Evolutionary conservation across 192 early-diverging fungal species (phyloP).

Genomic region (Chytriomyces sp.): DNA sequence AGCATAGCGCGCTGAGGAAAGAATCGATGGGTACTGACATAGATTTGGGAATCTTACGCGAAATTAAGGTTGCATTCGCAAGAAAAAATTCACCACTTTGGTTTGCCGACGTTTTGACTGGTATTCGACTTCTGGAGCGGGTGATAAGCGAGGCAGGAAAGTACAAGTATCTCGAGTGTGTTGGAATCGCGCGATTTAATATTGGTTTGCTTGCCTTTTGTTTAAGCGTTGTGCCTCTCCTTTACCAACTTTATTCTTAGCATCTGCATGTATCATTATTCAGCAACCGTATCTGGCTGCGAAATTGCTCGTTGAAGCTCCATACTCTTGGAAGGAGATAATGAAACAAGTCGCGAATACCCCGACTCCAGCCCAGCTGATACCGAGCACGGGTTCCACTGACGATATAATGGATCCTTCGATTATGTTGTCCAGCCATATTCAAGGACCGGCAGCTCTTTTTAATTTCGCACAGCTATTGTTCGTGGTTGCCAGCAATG

Average conservation of each 20-base stretch:
- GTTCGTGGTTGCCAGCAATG: neutral
- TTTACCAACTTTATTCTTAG: conserved; percentile 4
- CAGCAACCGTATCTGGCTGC: neutral
- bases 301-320: neutral
- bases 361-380: neutral
- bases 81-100: neutral
- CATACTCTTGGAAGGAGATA: neutral
- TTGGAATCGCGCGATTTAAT: conserved; percentile 8
- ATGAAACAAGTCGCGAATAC: neutral
- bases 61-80: neutral
- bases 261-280: conserved; percentile 7
- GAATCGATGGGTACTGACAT: neutral
- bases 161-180: neutral
- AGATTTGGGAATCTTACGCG: neutral
- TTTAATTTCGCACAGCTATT: conserved; percentile 20
- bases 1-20: neutral
- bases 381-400: no score
- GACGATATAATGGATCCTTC: no score
- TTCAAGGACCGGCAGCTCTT: neutral
- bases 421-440: neutral
- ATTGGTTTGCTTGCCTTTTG: conserved; percentile 2
- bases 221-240: neutral
- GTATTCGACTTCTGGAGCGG: neutral
- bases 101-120: conserved; percentile 1
- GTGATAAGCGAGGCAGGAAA: neutral